Percentiles rank a stretch among this genome's conserved stretches.
These are phyloP conservation scores for Phtheirospermum japonicum DNA, from an alignment of 257 asterid genomes.

Conservation along the genomic window DNA sequence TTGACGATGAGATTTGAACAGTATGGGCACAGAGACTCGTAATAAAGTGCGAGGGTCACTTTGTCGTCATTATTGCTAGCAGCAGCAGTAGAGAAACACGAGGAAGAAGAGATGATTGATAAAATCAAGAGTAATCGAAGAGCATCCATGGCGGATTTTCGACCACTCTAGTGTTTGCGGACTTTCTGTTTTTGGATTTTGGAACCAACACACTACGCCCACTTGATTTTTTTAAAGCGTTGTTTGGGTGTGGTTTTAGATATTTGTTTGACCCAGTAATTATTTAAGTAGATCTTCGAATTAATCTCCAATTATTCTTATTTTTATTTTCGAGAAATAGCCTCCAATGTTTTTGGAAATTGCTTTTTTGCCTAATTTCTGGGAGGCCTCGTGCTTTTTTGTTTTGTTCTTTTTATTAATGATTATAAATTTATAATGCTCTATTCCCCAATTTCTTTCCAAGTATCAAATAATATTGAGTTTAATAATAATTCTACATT, in stretches of 20 bases:
- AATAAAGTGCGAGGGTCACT: slow-evolving; percentile 44
- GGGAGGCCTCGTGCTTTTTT: no score
- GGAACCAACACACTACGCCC: slow-evolving; percentile 3
- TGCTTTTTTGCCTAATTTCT: no score
- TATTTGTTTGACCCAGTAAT: background rate
- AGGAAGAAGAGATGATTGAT: slow-evolving; percentile 26
- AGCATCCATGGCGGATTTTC: slow-evolving; percentile 38
- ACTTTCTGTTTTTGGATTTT: background rate
- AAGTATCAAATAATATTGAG: no score
- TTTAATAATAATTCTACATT: no score
- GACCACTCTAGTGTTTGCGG: background rate
- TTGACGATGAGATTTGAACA: slow-evolving; percentile 58
- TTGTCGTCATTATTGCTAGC: slow-evolving; percentile 32
- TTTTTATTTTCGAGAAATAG: no score
- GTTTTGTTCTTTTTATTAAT: no score
- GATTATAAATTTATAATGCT: no score
- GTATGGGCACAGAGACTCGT: slow-evolving; percentile 54
- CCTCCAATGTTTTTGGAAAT: no score
- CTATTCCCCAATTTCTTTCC: no score
- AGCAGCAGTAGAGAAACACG: slow-evolving; percentile 10
- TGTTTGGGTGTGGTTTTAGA: slow-evolving; percentile 10
- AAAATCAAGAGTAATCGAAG: slow-evolving; percentile 35
- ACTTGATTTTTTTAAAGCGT: background rate
- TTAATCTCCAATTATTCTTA: background rate
- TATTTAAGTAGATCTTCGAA: background rate